Base-by-base conservation (phyloP, 1,139 yeast species). In the Sugiyamaella pinicola region DNA sequence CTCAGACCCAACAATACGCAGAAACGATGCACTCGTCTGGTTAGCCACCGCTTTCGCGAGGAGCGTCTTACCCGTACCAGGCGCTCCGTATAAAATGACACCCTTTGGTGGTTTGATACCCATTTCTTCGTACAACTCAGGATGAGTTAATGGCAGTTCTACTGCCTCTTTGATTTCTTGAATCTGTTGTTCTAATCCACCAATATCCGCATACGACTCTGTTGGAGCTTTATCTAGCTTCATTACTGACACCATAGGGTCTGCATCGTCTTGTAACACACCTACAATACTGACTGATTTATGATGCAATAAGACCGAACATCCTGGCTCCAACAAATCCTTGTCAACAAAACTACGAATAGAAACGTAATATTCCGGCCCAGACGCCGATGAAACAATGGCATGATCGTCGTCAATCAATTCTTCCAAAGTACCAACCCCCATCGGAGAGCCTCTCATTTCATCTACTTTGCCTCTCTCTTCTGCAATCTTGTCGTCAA, bases 61-160 rank as follows among this genome's bases (percentile, higher is more conserved):
- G 60, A 95, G 75, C 0, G 99, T 95, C 72, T 95, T 95, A 67
- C 99, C 99, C 0, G 99, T 95, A 71, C 99, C 99, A 31, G 99
- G 99, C 0, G 98, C 96, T 64, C 99, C 99, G 69, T 95, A 95
- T 57, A 95, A 78, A 64, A 95, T 91, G 53, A 95, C 99, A 73
- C 99, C 99, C 75, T 93, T 93, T 49, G 99, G 99, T 7, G 99
- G 99, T 67, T 91, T 90, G 69, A 95, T 93, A 62, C 99, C 99
- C 97, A 95, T 93, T 73, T 93, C 98, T 73, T 95, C 97, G 72
- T 93, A 95, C 63, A 95, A 76, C 71, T 95, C 99, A 0, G 99
- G 98, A 71, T 95, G 99, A 18, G 98, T 91, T 61, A 95, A 78
- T 8, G 99, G 99, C 66, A 95, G 79, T 71, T 95, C 99, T 7